Evolutionary conservation across 116 monocot species (phyloP), one percentile per base, ranked within the genome.

Genomic region (Iris pallida): DNA sequence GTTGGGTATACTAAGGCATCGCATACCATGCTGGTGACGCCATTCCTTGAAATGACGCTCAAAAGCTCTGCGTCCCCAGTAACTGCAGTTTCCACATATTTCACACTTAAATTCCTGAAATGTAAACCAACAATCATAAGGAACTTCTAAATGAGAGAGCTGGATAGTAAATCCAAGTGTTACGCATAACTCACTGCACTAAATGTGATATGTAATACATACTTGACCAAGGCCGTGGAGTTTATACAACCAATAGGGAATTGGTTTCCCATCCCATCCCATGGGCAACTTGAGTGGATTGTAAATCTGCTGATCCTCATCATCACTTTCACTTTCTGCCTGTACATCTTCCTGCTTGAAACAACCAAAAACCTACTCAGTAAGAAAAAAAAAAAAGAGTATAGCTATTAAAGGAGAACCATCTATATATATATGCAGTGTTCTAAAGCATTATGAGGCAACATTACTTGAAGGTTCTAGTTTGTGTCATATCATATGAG

Each of bases 181-280:
- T 52, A 1, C 1, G 52, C 52, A 1, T 1, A 52, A 52, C 52
- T 20, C 59, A 19, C 4, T 59, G 59, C 9, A 55, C 17, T 41
- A 59, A 12, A n/a, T 59, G 59, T 4, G 55, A 18, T 41, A 41
- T n/a, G 11, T 41, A 62, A 45, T 16, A 65, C 20, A 67, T 62
- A 96, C 96, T 87, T 98, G 97, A 17, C 97, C 97, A 72, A 98
- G 90, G 43, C 97, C 97, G 65, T 98, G 97, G 75, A 98, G 90
- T 61, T 98, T 98, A 64, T 98, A 98, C 40, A 98, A 75, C 97
- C 97, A 98, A 73, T 98, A 98, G 4, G 97, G 97, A 20, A 98
- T 98, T 57, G 97, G 97, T 58, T 98, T 98, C 45, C 97, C 97
- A 85, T 98, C 97, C 90, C 92, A 98, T 56, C 93, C 97, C 93